Evolutionary conservation across 805 yeast species (phyloP), one percentile per base, ranked within the genome.

Genomic region (Sungouiozyma ichnusensis): DNA sequence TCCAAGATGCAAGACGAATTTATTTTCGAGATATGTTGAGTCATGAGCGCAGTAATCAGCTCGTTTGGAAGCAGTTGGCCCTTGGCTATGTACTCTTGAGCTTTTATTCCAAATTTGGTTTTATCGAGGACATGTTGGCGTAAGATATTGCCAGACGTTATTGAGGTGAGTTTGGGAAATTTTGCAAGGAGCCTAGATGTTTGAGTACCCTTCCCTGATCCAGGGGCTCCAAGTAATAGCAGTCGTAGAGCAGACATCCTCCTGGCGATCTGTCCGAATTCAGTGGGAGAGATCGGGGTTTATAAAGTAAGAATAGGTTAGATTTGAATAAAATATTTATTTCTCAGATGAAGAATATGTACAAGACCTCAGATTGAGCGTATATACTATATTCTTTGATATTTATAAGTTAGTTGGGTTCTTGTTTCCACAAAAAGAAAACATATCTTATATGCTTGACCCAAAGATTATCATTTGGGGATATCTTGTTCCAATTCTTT

Each of bases 161-260:
- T 63, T 1, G 90, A 66, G 13, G 69, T 58, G 17, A 88, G 60
- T 3, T 57, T 52, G 2, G 81, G 73, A 44, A 79, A 71, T 34
- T 65, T 62, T 40, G 73, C 71, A 44, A 81, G 58, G 3, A 88
- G 66, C 45, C 79, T 70, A 2, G 81, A 64, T 0, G 95, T 82
- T 50, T 82, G 84, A 0, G 97, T 88, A 1, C 97, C 97, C 58
- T 88, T 88, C 1, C 97, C 97, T 1, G 95, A 73, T 0, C 97
- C 97, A 0, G 97, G 97, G 0, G 97, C 95, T 3, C 97, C 97
- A 19, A 90, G 65, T 7, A 88, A 67, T 20, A 88, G 68, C 33
- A 86, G 62, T 52, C 96, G 67, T 15, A 82, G 57, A 1, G 88
- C 79, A 3, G 42, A 50, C 16, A 36, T 48, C 7, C 19, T 15